Evolutionary conservation across 306 rosid species (phyloP).

Genomic region (Glycyrrhiza uralensis): DNA sequence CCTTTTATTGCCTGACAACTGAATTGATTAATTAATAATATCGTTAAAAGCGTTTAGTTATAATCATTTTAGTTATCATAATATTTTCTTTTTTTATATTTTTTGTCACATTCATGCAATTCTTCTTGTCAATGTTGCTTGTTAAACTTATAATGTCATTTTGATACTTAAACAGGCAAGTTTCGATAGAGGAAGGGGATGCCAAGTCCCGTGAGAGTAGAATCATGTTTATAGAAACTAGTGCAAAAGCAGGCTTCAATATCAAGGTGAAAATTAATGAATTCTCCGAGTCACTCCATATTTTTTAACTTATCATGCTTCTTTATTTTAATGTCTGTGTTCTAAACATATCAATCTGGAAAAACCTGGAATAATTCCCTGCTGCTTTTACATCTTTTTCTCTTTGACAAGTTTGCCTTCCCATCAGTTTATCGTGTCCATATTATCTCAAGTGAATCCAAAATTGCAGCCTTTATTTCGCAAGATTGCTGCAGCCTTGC

Average conservation of each 20-base stretch:
- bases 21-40: background rate
- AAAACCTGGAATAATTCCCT: background rate
- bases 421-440: background rate
- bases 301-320: constrained; percentile 8
- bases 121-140: background rate
- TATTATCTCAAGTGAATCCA: constrained; percentile 14
- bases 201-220: constrained; percentile 87
- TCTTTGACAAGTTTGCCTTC: background rate
- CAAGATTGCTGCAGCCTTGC: constrained; percentile 89
- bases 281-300: background rate
- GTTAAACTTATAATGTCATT: constrained; percentile 17
- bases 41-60: background rate
- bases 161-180: constrained; percentile 62
- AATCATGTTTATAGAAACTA: constrained; percentile 91
- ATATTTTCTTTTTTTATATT: background rate
- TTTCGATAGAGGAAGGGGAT: constrained; percentile 96
- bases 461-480: constrained; percentile 78
- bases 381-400: constrained; percentile 13
- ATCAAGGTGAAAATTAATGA: constrained; percentile 69
- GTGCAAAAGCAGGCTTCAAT: constrained; percentile 97
- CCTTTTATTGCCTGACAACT: background rate
- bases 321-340: background rate
- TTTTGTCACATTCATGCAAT: background rate
- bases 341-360: background rate
- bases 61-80: background rate